phyloP scores from a whole-genome alignment of 371 early-diverging fungal genomes.

The Syncephalastrum contaminatum region DNA sequence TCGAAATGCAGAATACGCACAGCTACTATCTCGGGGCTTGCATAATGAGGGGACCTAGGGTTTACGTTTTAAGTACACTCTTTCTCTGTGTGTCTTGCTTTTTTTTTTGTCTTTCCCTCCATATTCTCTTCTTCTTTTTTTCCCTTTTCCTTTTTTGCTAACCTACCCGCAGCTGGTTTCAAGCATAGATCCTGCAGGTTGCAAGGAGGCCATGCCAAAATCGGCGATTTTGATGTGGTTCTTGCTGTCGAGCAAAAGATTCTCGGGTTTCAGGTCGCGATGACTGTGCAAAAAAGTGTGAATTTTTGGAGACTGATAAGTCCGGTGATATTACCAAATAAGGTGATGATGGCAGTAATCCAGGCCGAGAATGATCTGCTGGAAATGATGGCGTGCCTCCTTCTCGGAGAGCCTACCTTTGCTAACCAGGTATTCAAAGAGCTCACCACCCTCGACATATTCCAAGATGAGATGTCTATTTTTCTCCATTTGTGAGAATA shows the following conservation, averaged over 20 bases:
- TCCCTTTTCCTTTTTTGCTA: neutral
- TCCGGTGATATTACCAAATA: constrained; percentile 46
- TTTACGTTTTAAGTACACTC: constrained; percentile 22
- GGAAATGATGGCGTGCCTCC: constrained; percentile 91
- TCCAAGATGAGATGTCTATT: constrained; percentile 42
- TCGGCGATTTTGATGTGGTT: constrained; percentile 83
- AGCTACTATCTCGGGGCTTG: constrained; percentile 91
- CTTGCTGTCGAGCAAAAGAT: constrained; percentile 85
- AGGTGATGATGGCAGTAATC: constrained; percentile 86
- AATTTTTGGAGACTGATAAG: too few relatives aligned
- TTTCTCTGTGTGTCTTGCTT: too few relatives aligned
- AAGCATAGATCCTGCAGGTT: constrained; percentile 68
- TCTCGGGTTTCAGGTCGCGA: constrained; percentile 96
- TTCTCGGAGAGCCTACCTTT: constrained; percentile 60
- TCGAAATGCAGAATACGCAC: constrained; percentile 19
- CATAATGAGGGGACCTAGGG: constrained; percentile 85
- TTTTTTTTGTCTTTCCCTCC: neutral
- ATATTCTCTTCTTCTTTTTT: neutral
- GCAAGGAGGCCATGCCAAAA: constrained; percentile 84
- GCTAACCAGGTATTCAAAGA: constrained; percentile 51
- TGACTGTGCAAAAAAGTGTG: constrained; percentile 58
- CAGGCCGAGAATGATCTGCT: constrained; percentile 93
- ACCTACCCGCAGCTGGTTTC: constrained; percentile 78
- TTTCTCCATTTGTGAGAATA: constrained; percentile 6
- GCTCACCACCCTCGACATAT: constrained; percentile 52